These are phyloP conservation scores for Pyrenochaeta sp. DNA, from an alignment of 2,329 filamentous ascomycete genomes.

Conservation along the genomic window DNA sequence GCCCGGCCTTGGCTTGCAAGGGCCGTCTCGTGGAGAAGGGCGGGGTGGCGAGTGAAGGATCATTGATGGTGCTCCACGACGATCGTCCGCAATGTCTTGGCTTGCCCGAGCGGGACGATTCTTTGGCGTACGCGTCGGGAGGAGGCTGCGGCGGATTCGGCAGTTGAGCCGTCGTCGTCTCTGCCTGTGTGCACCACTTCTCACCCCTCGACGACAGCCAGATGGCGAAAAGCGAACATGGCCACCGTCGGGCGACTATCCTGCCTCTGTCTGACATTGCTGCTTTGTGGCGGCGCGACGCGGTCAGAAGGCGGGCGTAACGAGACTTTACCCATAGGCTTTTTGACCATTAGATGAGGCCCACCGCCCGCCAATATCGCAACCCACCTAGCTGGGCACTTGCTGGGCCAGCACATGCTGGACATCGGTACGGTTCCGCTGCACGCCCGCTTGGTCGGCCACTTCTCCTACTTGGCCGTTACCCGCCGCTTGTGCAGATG, in stretches of 20 bases:
- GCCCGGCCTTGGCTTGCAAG: conserved; percentile 40
- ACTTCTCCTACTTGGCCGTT: too few species aligned
- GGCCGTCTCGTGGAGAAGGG: conserved; percentile 22
- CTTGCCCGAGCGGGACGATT: conserved; percentile 28
- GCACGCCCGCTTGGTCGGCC: too few species aligned
- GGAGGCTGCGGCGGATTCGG: conserved; percentile 11
- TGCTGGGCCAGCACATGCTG: conserved; percentile 1
- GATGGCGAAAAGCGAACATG: too few species aligned
- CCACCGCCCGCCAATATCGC: conserved; percentile 8
- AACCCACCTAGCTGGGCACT: neutral
- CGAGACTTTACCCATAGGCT: conserved; percentile 17
- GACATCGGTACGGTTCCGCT: neutral
- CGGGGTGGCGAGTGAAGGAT: conserved; percentile 25
- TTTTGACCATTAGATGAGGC: conserved; percentile 5
- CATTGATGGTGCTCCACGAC: conserved; percentile 14
- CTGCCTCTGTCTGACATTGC: neutral
- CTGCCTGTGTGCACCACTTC: neutral
- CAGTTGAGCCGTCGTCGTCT: conserved; percentile 12
- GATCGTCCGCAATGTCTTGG: conserved; percentile 19
- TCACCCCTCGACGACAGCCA: neutral
- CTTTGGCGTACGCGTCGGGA: conserved; percentile 4
- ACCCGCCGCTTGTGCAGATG: neutral
- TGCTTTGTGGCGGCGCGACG: neutral
- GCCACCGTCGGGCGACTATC: too few species aligned
- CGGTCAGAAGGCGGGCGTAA: conserved; percentile 10